These are phyloP conservation scores for Botryococcus braunii DNA, from an alignment of 163 green algal genomes.

Conservation along the genomic window DNA sequence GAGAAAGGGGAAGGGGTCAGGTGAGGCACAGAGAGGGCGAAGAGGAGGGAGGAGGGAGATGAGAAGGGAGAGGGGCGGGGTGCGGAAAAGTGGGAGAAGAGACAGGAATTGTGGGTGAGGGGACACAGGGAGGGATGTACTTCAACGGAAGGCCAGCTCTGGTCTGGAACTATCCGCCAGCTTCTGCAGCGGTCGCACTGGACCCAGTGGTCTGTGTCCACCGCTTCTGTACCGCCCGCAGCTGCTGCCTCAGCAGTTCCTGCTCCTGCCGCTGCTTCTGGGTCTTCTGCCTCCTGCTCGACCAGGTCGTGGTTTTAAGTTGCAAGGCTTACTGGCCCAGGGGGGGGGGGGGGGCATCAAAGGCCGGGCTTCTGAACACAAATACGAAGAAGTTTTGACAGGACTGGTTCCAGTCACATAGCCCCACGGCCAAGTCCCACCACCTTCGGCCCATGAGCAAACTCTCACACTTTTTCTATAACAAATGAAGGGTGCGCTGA, in stretches of 20 bases:
- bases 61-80: not conserved
- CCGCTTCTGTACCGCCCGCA: not conserved
- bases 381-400: too few species aligned
- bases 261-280: constrained; percentile 4
- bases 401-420: too few species aligned
- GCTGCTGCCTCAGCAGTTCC: not conserved
- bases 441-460: too few species aligned
- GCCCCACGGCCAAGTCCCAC: too few species aligned
- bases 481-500: too few species aligned
- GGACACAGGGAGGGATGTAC: constrained; percentile 12
- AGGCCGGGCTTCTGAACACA: too few species aligned
- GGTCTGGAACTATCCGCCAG: constrained; percentile 50
- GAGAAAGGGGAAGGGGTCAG: not conserved
- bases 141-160: constrained; percentile 35
- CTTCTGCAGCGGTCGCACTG: constrained; percentile 49
- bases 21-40: not conserved
- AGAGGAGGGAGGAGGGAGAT: not conserved
- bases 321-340: too few species aligned
- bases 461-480: too few species aligned
- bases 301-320: too few species aligned
- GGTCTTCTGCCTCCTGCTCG: constrained; percentile 8
- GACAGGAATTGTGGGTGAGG: not conserved
- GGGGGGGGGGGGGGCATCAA: too few species aligned
- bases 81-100: not conserved
- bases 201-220: constrained; percentile 39